phyloP scores from a whole-genome alignment of 176 grass and related monocot species.

The Olyra latifolia region DNA sequence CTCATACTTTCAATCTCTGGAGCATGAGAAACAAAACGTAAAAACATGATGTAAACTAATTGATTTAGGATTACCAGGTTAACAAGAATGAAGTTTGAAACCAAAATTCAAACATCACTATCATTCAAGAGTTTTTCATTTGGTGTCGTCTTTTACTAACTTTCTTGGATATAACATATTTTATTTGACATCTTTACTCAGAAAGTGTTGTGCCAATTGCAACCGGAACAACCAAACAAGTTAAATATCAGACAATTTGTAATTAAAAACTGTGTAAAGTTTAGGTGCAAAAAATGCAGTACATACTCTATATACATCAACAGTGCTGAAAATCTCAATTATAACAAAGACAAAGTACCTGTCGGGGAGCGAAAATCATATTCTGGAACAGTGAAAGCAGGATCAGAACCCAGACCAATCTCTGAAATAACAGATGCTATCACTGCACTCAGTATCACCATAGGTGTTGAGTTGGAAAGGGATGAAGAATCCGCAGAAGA shows the following conservation, averaged over 20 bases:
- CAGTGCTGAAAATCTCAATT: conserved; percentile 16
- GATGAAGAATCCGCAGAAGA: conserved; percentile 62
- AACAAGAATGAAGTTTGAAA: conserved; percentile 2
- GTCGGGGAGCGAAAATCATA: conserved; percentile 95
- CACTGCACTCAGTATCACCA: conserved; percentile 93
- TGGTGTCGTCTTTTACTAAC: background rate
- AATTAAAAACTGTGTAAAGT: background rate
- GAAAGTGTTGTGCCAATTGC: background rate
- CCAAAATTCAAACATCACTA: conserved; percentile 7
- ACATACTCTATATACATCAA: conserved; percentile 11
- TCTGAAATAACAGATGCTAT: conserved; percentile 95
- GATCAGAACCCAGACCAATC: conserved; percentile 83
- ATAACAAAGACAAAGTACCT: conserved; percentile 50
- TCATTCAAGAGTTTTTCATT: background rate
- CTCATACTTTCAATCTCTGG: conserved; percentile 61
- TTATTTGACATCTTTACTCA: conserved; percentile 11
- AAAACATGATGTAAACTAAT: conserved; percentile 34
- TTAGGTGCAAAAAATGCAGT: background rate
- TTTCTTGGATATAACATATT: background rate
- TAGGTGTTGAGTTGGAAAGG: conserved; percentile 80
- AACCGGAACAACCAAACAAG: background rate
- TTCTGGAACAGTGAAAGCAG: conserved; percentile 81
- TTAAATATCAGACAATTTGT: conserved; percentile 5
- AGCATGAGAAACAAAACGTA: conserved; percentile 49
- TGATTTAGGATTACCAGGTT: background rate